Percentiles rank a stretch among this genome's conserved stretches.
phyloP scores from a whole-genome alignment of 257 asterid species.

The Prunella vulgaris region DNA sequence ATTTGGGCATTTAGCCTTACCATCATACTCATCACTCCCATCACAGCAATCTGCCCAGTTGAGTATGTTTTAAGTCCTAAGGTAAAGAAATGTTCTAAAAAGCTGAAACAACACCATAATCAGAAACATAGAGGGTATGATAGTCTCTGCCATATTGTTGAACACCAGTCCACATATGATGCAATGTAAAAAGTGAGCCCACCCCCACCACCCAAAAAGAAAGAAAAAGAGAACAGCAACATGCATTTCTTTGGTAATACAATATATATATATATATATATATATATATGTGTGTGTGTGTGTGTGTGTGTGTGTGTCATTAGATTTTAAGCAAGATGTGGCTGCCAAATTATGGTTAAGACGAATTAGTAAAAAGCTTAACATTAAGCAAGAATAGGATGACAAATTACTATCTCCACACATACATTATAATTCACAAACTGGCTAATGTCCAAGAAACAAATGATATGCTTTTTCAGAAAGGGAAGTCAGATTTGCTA shows the following conservation, averaged over 20 bases:
- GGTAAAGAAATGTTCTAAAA: conserved; percentile 1
- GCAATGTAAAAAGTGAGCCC: no score
- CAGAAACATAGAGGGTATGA: background rate
- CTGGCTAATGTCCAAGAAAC: background rate
- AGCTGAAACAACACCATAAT: conserved; percentile 1
- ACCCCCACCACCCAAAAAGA: background rate
- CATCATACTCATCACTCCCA: conserved; percentile 96
- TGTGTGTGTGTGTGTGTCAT: no score
- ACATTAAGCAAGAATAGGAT: background rate
- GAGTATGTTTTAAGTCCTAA: conserved; percentile 19
- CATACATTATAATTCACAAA: conserved; percentile 3
- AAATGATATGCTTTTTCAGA: background rate
- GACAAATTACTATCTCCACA: background rate
- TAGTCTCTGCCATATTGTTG: conserved; percentile 1
- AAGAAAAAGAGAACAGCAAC: no score
- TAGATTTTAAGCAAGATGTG: conserved; percentile 9
- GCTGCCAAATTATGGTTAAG: background rate
- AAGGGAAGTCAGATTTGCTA: background rate
- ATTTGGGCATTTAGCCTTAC: conserved; percentile 67
- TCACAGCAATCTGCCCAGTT: conserved; percentile 87
- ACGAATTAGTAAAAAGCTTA: background rate
- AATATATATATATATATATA: background rate
- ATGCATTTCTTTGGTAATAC: background rate
- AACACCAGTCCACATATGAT: conserved; percentile 6
- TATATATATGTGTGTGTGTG: no score